A percentile compares a stretch with the other conserved stretches of the same genome.
These are phyloP conservation scores for Penicillium egyptiacum DNA, from an alignment of 495 filamentous ascomycete genomes.

Conservation along the genomic window DNA sequence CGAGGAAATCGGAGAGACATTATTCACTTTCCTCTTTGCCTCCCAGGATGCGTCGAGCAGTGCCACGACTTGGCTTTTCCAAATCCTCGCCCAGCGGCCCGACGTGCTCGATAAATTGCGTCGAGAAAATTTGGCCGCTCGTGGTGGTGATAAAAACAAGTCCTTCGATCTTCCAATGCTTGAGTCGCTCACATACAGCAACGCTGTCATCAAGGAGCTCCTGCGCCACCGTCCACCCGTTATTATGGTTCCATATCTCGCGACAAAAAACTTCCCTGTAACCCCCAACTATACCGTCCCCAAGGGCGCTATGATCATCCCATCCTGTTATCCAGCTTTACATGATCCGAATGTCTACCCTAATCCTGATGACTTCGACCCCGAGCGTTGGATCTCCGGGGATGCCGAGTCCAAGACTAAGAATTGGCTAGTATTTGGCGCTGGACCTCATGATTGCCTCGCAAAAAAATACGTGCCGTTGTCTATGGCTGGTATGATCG, in stretches of 20 bases:
- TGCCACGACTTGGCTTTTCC: conserved; percentile 88
- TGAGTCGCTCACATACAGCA: conserved; percentile 85
- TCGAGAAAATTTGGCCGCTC: conserved; percentile 74
- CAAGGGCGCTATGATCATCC: conserved; percentile 89
- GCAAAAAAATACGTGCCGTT: conserved; percentile 83
- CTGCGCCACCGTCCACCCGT: conserved; percentile 91
- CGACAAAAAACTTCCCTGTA: conserved; percentile 86
- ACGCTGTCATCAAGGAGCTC: conserved; percentile 86
- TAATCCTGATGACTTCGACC: conserved; percentile 75
- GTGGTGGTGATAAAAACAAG: conserved; percentile 68
- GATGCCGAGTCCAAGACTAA: conserved; percentile 87
- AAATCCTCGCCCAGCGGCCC: conserved; percentile 83
- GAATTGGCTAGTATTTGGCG: conserved; percentile 95
- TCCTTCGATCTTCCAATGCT: conserved; percentile 73
- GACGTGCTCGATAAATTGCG: conserved; percentile 80
- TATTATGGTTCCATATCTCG: conserved; percentile 91
- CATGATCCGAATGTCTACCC: conserved; percentile 88
- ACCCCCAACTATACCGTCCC: conserved; percentile 79
- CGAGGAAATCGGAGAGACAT: conserved; percentile 83
- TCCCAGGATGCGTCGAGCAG: conserved; percentile 93
- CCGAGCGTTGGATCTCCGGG: conserved; percentile 85
- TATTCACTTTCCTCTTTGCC: conserved; percentile 96
- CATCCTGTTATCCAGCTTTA: conserved; percentile 80
- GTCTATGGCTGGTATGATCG: conserved; percentile 83
- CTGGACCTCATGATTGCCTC: conserved; percentile 88